Evolutionary conservation across 352 stramenopile genomes (phyloP).

Genomic region (Pythium sukuiense): DNA sequence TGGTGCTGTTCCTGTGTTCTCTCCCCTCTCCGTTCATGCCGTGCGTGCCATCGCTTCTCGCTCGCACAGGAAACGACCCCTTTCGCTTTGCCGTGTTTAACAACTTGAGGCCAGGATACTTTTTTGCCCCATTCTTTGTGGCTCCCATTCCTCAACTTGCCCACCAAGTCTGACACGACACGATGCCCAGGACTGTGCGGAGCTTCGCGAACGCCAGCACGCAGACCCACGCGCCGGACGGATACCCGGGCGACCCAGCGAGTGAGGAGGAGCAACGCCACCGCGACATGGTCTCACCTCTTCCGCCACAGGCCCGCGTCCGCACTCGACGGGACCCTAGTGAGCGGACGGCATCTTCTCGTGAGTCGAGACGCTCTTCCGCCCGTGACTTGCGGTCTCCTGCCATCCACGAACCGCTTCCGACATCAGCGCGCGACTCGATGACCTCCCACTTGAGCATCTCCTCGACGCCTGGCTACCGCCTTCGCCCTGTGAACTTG

Average conservation of each 20-base stretch:
- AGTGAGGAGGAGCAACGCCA: background rate
- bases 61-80: no score
- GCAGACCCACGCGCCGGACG: background rate
- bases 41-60: background rate
- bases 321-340: background rate
- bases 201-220: constrained; percentile 2
- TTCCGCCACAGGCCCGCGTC: background rate
- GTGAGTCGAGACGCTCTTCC: background rate
- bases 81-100: background rate
- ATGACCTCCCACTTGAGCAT: background rate
- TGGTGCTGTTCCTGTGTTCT: background rate
- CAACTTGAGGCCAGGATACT: background rate
- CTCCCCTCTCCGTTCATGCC: background rate
- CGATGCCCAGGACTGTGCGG: background rate
- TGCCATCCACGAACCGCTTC: background rate
- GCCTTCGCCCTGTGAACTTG: constrained; percentile 17
- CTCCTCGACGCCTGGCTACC: constrained; percentile 6
- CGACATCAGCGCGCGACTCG: background rate
- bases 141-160: background rate
- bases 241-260: background rate
- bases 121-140: background rate
- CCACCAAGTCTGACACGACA: background rate
- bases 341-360: no score
- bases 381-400: background rate
- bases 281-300: background rate